A percentile compares a stretch with the other conserved stretches of the same genome.
phyloP scores from a whole-genome alignment of 768 basidiomycete species.

The Boletus vinaceobasis region DNA sequence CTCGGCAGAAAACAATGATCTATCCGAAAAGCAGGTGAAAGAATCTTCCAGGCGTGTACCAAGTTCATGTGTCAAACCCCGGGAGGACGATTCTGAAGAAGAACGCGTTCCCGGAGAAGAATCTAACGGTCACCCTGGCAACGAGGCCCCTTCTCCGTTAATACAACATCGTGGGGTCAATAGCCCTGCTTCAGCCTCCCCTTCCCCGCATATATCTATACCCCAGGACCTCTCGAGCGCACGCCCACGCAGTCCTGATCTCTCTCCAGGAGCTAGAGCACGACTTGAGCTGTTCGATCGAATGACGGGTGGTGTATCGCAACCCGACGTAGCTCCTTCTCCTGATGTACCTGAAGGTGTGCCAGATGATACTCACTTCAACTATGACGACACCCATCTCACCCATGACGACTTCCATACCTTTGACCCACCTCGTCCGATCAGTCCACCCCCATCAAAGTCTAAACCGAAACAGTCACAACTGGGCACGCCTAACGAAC shows the following conservation, averaged over 20 bases:
- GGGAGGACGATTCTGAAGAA: not conserved
- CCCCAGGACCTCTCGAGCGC: not conserved
- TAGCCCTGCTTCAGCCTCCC: not conserved
- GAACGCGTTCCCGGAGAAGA: not conserved
- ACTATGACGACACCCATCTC: not conserved
- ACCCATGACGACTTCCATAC: not conserved
- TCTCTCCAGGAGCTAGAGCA: conserved; percentile 27
- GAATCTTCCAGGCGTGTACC: not conserved
- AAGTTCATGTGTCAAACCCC: not conserved
- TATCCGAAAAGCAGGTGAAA: conserved; percentile 6
- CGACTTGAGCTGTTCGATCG: conserved; percentile 30
- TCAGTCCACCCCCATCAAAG: conserved; percentile 3
- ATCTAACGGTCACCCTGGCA: not conserved
- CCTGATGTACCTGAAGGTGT: not conserved
- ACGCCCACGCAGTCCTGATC: conserved; percentile 4
- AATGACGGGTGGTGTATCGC: conserved; percentile 14
- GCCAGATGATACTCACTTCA: conserved; percentile 1
- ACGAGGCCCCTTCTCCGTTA: not conserved
- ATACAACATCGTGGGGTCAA: not conserved
- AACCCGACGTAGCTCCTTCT: not conserved
- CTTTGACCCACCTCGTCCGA: not conserved
- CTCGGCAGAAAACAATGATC: not conserved
- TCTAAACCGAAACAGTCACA: conserved; percentile 1
- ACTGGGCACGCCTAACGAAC: conserved; percentile 10
- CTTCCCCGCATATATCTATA: conserved; percentile 5